Base-by-base conservation (phyloP, 306 rosid genomes). In the Prunus mume region DNA sequence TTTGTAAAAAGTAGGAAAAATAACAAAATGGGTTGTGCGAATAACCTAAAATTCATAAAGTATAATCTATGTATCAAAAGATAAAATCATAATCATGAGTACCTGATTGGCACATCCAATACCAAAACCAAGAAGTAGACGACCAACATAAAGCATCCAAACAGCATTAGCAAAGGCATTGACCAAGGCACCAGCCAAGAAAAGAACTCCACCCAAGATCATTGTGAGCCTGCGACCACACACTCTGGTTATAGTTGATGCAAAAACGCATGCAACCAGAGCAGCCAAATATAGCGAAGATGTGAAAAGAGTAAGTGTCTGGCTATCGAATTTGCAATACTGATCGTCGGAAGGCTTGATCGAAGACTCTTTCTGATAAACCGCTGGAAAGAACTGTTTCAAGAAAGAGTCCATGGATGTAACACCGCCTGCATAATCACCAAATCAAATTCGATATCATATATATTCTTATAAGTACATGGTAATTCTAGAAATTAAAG, bases 101-200 rank as follows among this genome's bases (percentile, higher is more conserved):
- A 90, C 98, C 92, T 88, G 93, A 82, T 91, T 93, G 73, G 96
- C 89, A 47, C 83, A 90, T 20, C 98, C 98, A 47, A 93, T 90
- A 12, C 93, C 97, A n/a, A 91, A 91, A 72, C 97, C 92, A 56
- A 90, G 92, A 46, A 93, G 72, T n/a, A 93, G 9, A 2, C 93
- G 89, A 27, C 97, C 97, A 58, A 74, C 55, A 62, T 87, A 87
- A 27, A 93, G 98, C 97, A 93, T 90, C 86, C 78, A 76, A 0
- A 91, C n/a, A 15, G 27, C 0, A 0, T 45, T 0, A 41, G 96
- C 91, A 2, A 87, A 77, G 45, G 86, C 97, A 65, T 90, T 91
- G 78, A 93, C 5, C 25, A 90, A 76, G 27, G 97, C 93, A 14
- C 98, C 97, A 0, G 11, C 3, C 0, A 86, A 77, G 68, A 93